phyloP scores from a whole-genome alignment of 306 rosid genomes.

The Alnus rubra region DNA sequence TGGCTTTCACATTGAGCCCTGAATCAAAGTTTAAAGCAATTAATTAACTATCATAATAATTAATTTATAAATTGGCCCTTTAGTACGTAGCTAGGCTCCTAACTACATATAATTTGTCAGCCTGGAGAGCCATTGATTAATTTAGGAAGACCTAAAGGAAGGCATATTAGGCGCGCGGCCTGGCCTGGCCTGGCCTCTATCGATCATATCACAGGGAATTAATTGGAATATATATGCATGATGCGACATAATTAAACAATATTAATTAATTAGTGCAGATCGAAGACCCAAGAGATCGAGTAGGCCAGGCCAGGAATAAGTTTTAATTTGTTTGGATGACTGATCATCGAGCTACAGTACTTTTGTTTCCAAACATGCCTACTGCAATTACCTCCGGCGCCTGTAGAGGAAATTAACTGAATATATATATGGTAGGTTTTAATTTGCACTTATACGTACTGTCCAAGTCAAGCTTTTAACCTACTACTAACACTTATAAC shows the following conservation, averaged over 20 bases:
- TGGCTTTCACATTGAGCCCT: not conserved
- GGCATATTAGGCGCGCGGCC: not conserved
- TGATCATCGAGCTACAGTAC: too few species aligned
- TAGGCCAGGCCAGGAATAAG: not conserved
- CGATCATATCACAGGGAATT: not conserved
- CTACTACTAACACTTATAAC: not conserved
- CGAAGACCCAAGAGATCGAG: not conserved
- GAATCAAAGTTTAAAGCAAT: not conserved
- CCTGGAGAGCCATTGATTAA: not conserved
- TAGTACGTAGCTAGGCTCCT: not conserved
- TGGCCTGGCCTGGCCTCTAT: conserved; percentile 5
- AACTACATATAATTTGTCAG: not conserved
- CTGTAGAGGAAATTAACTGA: not conserved
- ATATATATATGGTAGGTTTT: not conserved
- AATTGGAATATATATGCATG: too few species aligned
- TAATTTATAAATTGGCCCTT: not conserved
- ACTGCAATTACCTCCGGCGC: not conserved
- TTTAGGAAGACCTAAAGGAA: not conserved
- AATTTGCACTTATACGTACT: not conserved
- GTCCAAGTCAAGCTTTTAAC: not conserved
- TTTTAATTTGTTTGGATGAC: not conserved
- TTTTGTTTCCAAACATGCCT: not conserved
- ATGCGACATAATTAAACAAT: not conserved
- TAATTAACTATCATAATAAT: not conserved
- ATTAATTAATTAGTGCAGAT: not conserved